phyloP scores from a whole-genome alignment of 1,284 basidiomycete species.

The Puccinia polysora region DNA sequence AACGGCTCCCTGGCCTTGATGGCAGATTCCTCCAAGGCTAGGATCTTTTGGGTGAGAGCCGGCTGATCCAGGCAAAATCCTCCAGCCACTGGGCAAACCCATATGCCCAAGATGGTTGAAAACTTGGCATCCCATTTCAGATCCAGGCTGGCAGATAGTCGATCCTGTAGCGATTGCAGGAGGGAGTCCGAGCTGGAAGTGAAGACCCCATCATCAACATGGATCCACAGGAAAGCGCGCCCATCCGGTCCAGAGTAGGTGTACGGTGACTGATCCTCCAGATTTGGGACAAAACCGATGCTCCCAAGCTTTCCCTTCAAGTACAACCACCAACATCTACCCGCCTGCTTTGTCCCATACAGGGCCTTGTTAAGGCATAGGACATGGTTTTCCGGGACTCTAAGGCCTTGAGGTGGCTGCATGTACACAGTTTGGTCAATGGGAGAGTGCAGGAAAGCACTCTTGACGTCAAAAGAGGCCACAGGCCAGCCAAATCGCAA shows the following conservation, averaged over 20 bases:
- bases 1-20: background rate
- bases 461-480: too few relatives aligned
- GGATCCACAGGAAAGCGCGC: too few relatives aligned
- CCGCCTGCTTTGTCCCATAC: conserved; percentile 8
- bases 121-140: background rate
- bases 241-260: background rate
- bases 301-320: background rate
- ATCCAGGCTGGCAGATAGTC: background rate
- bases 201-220: too few relatives aligned
- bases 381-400: background rate
- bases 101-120: background rate
- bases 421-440: too few relatives aligned
- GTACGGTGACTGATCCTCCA: background rate
- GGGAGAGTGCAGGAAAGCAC: too few relatives aligned
- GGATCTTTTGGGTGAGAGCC: background rate
- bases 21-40: background rate
- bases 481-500: too few relatives aligned
- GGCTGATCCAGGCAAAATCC: background rate
- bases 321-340: conserved; percentile 5
- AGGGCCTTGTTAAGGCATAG: too few relatives aligned
- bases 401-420: too few relatives aligned
- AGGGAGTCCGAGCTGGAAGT: background rate
- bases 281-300: background rate
- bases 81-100: background rate
- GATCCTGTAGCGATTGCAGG: background rate